These are phyloP conservation scores for Starmerella bombi DNA, from an alignment of 805 yeast genomes.

Conservation along the genomic window DNA sequence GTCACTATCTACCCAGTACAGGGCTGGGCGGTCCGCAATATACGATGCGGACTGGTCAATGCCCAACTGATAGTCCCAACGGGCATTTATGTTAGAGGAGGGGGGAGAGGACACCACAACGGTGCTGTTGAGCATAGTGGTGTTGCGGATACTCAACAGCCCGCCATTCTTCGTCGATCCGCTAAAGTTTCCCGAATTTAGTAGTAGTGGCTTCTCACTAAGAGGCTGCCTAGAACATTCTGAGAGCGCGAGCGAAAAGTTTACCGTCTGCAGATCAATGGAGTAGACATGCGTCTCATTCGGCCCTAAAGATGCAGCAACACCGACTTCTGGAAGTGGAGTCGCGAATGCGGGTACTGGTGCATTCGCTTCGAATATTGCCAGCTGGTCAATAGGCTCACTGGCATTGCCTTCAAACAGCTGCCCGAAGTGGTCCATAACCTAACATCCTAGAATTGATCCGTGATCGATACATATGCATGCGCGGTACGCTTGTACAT, in stretches of 20 bases:
- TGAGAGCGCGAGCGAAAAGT: slow-evolving; percentile 5
- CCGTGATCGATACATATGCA: too few species aligned
- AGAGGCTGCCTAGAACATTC: slow-evolving; percentile 15
- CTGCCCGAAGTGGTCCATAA: too few species aligned
- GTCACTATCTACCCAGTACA: slow-evolving; percentile 56
- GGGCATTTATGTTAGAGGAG: slow-evolving; percentile 6
- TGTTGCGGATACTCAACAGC: slow-evolving; percentile 5
- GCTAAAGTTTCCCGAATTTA: slow-evolving; percentile 5
- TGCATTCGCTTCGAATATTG: neutral
- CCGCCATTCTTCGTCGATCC: slow-evolving; percentile 17
- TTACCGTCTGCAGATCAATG: slow-evolving; percentile 12
- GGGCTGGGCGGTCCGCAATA: slow-evolving; percentile 12
- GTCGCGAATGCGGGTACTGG: slow-evolving; percentile 4
- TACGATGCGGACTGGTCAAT: slow-evolving; percentile 31
- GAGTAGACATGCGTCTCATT: slow-evolving; percentile 23
- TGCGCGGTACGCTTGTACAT: too few species aligned
- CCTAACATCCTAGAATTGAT: too few species aligned
- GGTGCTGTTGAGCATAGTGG: slow-evolving; percentile 8
- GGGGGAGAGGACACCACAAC: slow-evolving; percentile 5
- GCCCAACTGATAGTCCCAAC: slow-evolving; percentile 56
- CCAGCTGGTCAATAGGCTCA: neutral
- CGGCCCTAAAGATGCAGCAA: slow-evolving; percentile 26
- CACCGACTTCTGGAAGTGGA: slow-evolving; percentile 14
- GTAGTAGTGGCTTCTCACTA: slow-evolving; percentile 1
- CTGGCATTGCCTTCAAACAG: neutral